Evolutionary conservation across 2,329 filamentous ascomycete species (phyloP).

Genomic region (Myriosclerotinia duriaeana): DNA sequence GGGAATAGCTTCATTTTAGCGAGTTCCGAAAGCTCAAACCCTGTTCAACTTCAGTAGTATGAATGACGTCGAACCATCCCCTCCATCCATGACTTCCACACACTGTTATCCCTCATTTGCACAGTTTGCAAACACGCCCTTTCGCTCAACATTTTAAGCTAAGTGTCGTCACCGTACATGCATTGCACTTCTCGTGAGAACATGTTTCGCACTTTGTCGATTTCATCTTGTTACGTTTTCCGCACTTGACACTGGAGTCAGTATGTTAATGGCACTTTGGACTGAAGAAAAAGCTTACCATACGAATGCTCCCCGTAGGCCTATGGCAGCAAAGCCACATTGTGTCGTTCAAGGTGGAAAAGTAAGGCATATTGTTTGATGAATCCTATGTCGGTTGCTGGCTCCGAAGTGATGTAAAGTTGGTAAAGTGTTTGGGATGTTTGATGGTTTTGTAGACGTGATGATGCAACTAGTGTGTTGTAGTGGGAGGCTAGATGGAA

Average conservation of each 20-base stretch:
- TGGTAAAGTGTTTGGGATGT: neutral
- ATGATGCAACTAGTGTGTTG: neutral
- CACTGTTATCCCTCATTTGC: no score
- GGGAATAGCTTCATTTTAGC: no score
- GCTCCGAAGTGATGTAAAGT: neutral
- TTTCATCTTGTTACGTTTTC: constrained; percentile 6
- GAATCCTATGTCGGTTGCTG: neutral
- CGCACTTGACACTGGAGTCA: constrained; percentile 3
- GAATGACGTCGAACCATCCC: no score
- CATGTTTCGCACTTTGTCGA: constrained; percentile 2
- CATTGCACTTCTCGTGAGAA: neutral
- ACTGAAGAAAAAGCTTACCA: neutral
- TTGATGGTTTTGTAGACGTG: neutral
- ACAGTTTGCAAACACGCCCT: neutral
- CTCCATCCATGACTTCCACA: no score
- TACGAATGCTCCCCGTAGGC: no score
- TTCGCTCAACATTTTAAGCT: neutral
- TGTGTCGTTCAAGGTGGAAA: constrained; percentile 9
- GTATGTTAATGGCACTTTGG: neutral
- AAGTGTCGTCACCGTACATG: constrained; percentile 3
- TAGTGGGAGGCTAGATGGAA: neutral
- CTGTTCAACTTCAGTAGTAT: no score
- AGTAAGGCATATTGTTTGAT: constrained; percentile 11
- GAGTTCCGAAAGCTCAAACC: no score
- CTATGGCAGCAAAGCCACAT: constrained; percentile 14